Conservation (phyloP, 2,329 filamentous ascomycete species). For the Apiospora arundinis region DNA sequence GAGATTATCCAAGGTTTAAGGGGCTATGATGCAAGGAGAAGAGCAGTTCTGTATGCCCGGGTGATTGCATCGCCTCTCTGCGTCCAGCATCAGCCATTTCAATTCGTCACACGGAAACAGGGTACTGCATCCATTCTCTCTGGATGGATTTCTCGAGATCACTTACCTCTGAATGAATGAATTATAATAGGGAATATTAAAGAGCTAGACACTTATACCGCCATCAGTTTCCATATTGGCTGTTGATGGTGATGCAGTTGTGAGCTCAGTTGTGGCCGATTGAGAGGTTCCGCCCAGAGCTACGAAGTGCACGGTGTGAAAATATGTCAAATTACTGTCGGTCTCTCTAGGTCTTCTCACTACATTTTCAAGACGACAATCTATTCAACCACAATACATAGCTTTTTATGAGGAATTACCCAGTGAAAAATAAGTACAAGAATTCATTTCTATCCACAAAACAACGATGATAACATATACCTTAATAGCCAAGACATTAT, state of each 20-base stretch:
- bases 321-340: not conserved
- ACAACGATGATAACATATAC: not conserved
- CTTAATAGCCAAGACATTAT: constrained; percentile 10
- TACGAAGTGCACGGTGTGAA: constrained; percentile 1
- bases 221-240: not conserved
- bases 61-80: not conserved
- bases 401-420: too few relatives aligned
- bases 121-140: not conserved
- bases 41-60: not conserved
- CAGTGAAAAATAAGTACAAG: not conserved
- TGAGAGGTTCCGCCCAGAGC: not conserved
- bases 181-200: not conserved
- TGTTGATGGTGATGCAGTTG: not conserved
- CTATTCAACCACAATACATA: too few relatives aligned
- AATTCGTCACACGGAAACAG: not conserved
- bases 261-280: not conserved
- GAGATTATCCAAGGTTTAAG: not conserved
- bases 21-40: not conserved
- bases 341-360: too few relatives aligned
- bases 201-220: not conserved
- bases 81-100: not conserved
- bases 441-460: not conserved
- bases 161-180: not conserved
- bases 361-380: not conserved
- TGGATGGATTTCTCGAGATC: not conserved